Evolutionary conservation across 306 rosid species (phyloP).

Genomic region (Sesbania bispinosa): DNA sequence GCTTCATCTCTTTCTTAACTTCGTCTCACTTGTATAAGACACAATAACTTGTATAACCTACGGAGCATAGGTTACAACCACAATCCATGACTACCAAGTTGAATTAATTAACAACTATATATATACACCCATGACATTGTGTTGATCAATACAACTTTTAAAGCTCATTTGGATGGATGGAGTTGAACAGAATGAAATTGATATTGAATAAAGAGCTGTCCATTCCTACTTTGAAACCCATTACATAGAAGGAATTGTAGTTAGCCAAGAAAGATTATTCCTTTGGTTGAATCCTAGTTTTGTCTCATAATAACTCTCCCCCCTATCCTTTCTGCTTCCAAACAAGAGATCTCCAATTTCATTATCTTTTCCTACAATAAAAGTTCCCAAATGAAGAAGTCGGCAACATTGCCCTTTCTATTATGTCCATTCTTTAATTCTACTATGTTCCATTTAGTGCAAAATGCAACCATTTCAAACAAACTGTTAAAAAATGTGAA

Average conservation of each 20-base stretch:
- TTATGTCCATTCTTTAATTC: background rate
- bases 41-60: background rate
- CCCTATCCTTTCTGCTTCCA: background rate
- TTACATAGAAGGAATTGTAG: background rate
- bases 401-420: background rate
- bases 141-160: background rate
- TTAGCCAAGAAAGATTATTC: background rate
- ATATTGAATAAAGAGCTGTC: background rate
- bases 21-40: background rate
- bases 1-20: constrained; percentile 2
- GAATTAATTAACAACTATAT: background rate
- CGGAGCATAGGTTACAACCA: background rate
- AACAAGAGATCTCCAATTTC: background rate
- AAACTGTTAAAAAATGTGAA: background rate
- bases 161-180: background rate
- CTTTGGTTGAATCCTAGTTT: background rate
- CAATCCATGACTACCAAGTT: background rate
- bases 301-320: background rate
- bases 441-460: background rate
- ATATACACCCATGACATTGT: background rate
- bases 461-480: background rate
- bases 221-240: background rate
- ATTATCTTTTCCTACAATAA: background rate
- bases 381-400: background rate
- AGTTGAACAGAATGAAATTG: background rate